Percentiles rank a stretch among this genome's conserved stretches.
Conservation (phyloP, 805 yeast species). For the Danielia oregonensis region DNA sequence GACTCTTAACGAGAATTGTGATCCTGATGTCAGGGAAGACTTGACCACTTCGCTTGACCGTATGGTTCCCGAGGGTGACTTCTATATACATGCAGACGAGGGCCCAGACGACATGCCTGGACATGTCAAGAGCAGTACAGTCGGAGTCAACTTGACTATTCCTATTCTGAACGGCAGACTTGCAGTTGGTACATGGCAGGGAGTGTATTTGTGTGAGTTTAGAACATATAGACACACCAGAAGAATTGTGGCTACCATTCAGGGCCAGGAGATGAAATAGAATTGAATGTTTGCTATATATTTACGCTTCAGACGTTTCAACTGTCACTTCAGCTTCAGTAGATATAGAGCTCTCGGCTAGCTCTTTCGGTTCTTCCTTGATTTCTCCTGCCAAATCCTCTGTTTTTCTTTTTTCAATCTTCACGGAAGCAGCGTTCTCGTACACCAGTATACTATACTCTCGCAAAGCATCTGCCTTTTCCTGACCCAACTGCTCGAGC, state of each 20-base stretch:
- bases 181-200: slow-evolving; percentile 84
- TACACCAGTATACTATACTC: slow-evolving; percentile 34
- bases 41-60: slow-evolving; percentile 61
- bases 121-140: slow-evolving; percentile 53
- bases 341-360: too few relatives aligned
- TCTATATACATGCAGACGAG: slow-evolving; percentile 65
- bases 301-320: too few relatives aligned
- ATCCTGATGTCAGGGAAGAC: slow-evolving; percentile 71
- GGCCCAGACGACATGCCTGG: slow-evolving; percentile 87
- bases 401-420: slow-evolving; percentile 3
- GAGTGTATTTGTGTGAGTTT: slow-evolving; percentile 73
- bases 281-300: too few relatives aligned
- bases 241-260: slow-evolving; percentile 66
- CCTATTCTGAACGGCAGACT: slow-evolving; percentile 68
- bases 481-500: slow-evolving; percentile 24
- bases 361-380: neutral
- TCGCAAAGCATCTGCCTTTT: slow-evolving; percentile 27
- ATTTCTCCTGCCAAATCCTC: neutral
- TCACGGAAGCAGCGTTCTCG: slow-evolving; percentile 9
- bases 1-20: slow-evolving; percentile 76
- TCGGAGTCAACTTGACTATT: slow-evolving; percentile 59
- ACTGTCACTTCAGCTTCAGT: neutral
- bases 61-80: slow-evolving; percentile 62
- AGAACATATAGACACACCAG: slow-evolving; percentile 62
- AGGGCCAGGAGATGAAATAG: slow-evolving; percentile 46